A percentile compares a stretch with the other conserved stretches of the same genome.
These are phyloP conservation scores for Mycothermus thermophilus DNA, from an alignment of 495 filamentous ascomycete genomes.

Conservation along the genomic window DNA sequence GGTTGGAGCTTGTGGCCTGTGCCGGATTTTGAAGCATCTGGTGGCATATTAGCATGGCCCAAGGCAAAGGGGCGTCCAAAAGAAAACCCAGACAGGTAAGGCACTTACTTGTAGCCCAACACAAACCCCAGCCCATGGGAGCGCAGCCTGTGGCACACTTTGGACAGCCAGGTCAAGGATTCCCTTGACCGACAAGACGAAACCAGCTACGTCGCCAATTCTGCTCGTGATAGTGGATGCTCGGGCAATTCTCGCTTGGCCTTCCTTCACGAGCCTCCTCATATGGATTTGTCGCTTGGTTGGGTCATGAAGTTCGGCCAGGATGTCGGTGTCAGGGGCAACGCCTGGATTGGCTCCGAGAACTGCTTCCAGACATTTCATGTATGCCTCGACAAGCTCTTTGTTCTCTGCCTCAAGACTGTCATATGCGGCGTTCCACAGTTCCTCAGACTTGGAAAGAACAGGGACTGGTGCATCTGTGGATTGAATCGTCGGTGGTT, in stretches of 20 bases:
- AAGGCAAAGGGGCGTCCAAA: not conserved
- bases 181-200: slow-evolving; percentile 9
- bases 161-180: slow-evolving; percentile 10
- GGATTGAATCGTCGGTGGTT: slow-evolving; percentile 2
- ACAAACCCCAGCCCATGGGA: slow-evolving; percentile 15
- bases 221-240: slow-evolving; percentile 8
- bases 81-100: no score
- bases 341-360: slow-evolving; percentile 4
- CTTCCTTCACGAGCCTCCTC: slow-evolving; percentile 10
- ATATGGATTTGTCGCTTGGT: slow-evolving; percentile 10
- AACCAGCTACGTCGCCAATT: slow-evolving; percentile 9
- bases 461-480: slow-evolving; percentile 6
- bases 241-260: slow-evolving; percentile 8
- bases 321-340: slow-evolving; percentile 1
- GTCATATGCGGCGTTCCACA: slow-evolving; percentile 17
- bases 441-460: slow-evolving; percentile 6
- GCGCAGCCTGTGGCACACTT: slow-evolving; percentile 10
- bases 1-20: slow-evolving; percentile 17
- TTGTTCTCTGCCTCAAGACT: slow-evolving; percentile 10
- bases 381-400: slow-evolving; percentile 12
- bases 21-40: slow-evolving; percentile 15
- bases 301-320: slow-evolving; percentile 5
- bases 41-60: slow-evolving; percentile 2
- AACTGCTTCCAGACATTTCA: slow-evolving; percentile 8
- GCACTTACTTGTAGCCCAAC: slow-evolving; percentile 13